Evolutionary conservation across 805 yeast genomes (phyloP), one percentile per base, ranked within the genome.

Genomic region (Clavispora vitiphila): DNA sequence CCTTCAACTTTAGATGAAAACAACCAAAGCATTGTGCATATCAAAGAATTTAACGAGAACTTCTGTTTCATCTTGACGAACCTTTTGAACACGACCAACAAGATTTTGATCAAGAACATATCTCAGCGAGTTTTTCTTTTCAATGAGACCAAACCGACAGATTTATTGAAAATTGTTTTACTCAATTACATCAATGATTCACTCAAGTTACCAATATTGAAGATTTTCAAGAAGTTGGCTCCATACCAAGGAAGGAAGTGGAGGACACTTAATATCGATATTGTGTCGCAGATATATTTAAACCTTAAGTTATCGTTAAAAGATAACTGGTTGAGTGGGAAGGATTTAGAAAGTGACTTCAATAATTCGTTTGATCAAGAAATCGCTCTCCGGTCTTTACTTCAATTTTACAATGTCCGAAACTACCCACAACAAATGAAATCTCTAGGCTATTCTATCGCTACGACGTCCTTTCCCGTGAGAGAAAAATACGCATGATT

Each of bases 191-290:
- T 62, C 24, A 87, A 86, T 54, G 57, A 67, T 19, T 73, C 74
- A 8, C 60, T 88, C 19, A 81, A 85, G 64, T 69, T 69, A 38
- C 90, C 95, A 1, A 79, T 86, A 3, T 66, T 90, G 53, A 81
- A 81, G 54, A 74, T 86, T 1, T 68, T 90, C 45, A 89, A 86
- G 58, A 81, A 85, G 47, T 73, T 89, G 38, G 81, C 89, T 1
- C 96, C 97, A 0, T 87, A 83, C 63, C 90, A 87, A 54, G 96
- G 96, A 15, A 80, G 93, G 45, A 89, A 90, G 61, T 91, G 99
- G 99, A 81, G 89, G 52, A 77, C 89, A 11, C 78, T 81, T 48
- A 93, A 91, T 58, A 91, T 93, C 97, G 96, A 90, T 50, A 69
- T 93, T 35, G 86, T 91, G 4, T 87, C 96, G 0, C 81, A 86